A percentile compares a stretch with the other conserved stretches of the same genome.
phyloP scores from a whole-genome alignment of 129 eudicot species.

The Erigeron canadensis region DNA sequence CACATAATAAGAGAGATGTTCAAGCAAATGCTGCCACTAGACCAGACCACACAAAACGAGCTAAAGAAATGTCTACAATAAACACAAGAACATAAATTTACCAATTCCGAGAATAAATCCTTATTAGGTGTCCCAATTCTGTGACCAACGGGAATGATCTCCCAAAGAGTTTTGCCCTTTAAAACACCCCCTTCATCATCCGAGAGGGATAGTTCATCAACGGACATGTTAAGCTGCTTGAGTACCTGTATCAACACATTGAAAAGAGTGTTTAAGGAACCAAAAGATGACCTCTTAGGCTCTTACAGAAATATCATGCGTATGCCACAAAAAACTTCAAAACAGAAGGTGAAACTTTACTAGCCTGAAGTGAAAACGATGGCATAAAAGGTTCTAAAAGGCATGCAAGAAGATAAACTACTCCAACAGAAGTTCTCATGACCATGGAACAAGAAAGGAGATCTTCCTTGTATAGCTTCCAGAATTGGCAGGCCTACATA shows the following conservation, averaged over 20 bases:
- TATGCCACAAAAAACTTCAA: background rate
- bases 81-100: slow-evolving; percentile 19
- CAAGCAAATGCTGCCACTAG: no score
- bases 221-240: slow-evolving; percentile 68
- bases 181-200: slow-evolving; percentile 62
- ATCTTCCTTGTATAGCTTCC: slow-evolving; percentile 88
- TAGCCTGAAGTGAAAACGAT: slow-evolving; percentile 69
- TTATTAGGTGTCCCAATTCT: slow-evolving; percentile 64
- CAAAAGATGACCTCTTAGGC: background rate
- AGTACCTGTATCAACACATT: slow-evolving; percentile 53
- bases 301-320: background rate
- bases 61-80: no score
- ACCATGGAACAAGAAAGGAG: slow-evolving; percentile 63
- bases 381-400: slow-evolving; percentile 90
- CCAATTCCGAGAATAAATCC: slow-evolving; percentile 81
- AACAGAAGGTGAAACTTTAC: slow-evolving; percentile 1
- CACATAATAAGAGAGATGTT: no score
- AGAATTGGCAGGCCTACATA: slow-evolving; percentile 75
- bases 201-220: slow-evolving; percentile 51
- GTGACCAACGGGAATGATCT: slow-evolving; percentile 67
- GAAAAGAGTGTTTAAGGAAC: slow-evolving; percentile 2
- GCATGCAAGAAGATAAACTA: slow-evolving; percentile 78
- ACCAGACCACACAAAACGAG: no score
- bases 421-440: slow-evolving; percentile 72
- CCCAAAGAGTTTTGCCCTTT: slow-evolving; percentile 78